These are phyloP conservation scores for Colletotrichum noveboracense DNA, from an alignment of 2,329 filamentous ascomycete species.

Conservation along the genomic window DNA sequence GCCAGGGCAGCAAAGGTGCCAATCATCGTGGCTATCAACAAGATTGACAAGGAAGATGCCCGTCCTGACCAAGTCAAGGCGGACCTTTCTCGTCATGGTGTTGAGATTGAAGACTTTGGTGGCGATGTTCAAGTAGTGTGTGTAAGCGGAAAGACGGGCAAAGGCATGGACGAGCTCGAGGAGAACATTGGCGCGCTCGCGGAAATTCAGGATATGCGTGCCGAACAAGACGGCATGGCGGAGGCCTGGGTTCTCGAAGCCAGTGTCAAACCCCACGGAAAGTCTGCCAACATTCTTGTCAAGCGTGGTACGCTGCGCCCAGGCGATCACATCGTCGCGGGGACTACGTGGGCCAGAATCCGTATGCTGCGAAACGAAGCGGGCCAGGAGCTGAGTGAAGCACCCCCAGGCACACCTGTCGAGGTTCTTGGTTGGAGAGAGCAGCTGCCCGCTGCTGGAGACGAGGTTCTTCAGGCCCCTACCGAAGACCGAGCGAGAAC, in stretches of 20 bases:
- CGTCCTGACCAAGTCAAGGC: constrained; percentile 84
- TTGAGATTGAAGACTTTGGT: constrained; percentile 93
- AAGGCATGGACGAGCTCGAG: constrained; percentile 90
- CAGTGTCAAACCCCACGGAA: constrained; percentile 83
- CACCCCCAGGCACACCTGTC: constrained; percentile 86
- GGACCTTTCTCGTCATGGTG: constrained; percentile 81
- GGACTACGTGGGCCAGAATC: constrained; percentile 87
- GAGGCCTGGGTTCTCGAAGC: constrained; percentile 97
- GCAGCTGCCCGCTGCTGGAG: constrained; percentile 80
- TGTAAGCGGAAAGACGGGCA: constrained; percentile 92
- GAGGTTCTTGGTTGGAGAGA: constrained; percentile 96
- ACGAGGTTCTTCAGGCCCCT: constrained; percentile 82
- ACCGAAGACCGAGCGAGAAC: constrained; percentile 80
- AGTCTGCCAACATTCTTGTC: constrained; percentile 87
- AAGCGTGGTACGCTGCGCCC: constrained; percentile 82
- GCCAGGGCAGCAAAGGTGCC: constrained; percentile 86
- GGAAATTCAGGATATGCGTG: constrained; percentile 89
- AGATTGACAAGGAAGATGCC: constrained; percentile 87
- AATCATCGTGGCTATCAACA: constrained; percentile 98
- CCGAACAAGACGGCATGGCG: constrained; percentile 75
- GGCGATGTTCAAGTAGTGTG: constrained; percentile 92
- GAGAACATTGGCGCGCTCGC: constrained; percentile 87
- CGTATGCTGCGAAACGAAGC: constrained; percentile 85
- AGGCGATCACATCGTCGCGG: constrained; percentile 87
- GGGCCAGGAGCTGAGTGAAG: constrained; percentile 73